Conservation (phyloP, 2,329 filamentous ascomycete genomes). For the Emydomyces testavorans region DNA sequence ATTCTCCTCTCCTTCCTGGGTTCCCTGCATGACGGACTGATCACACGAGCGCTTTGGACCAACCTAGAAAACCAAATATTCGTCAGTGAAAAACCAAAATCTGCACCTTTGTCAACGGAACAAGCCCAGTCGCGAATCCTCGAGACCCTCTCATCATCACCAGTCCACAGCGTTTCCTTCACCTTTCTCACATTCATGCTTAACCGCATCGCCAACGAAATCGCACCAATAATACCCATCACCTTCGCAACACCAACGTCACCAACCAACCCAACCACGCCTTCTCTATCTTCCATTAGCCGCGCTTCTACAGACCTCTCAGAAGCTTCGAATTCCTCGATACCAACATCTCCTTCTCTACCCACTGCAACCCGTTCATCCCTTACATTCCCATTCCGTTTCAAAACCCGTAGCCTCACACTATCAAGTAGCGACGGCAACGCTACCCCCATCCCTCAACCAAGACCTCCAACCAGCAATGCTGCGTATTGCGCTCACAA, state of each 20-base stretch:
- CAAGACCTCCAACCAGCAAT: slow-evolving; percentile 24
- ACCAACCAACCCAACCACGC: slow-evolving; percentile 16
- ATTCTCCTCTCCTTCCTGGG: slow-evolving; percentile 62
- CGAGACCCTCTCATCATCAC: slow-evolving; percentile 59
- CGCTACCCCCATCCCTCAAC: slow-evolving; percentile 15
- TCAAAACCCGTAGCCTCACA: slow-evolving; percentile 11
- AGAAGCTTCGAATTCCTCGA: slow-evolving; percentile 22
- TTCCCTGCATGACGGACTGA: slow-evolving; percentile 66
- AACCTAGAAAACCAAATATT: slow-evolving; percentile 48
- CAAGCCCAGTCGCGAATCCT: slow-evolving; percentile 53
- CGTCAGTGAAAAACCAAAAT: slow-evolving; percentile 40
- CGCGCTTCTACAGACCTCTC: slow-evolving; percentile 19
- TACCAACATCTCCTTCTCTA: slow-evolving; percentile 20
- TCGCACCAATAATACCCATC: slow-evolving; percentile 32
- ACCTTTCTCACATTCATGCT: slow-evolving; percentile 76
- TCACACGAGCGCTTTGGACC: slow-evolving; percentile 59
- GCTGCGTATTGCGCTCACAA: slow-evolving; percentile 31
- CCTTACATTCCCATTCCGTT: slow-evolving; percentile 13
- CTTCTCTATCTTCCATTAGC: slow-evolving; percentile 18
- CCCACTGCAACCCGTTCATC: neutral
- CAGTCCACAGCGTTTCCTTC: slow-evolving; percentile 78
- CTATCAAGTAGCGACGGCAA: slow-evolving; percentile 7
- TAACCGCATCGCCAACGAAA: slow-evolving; percentile 45
- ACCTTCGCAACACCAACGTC: slow-evolving; percentile 10
- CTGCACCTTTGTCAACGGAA: slow-evolving; percentile 37